Base-by-base conservation (phyloP, 306 rosid genomes). In the Cucurbita ficifolia region DNA sequence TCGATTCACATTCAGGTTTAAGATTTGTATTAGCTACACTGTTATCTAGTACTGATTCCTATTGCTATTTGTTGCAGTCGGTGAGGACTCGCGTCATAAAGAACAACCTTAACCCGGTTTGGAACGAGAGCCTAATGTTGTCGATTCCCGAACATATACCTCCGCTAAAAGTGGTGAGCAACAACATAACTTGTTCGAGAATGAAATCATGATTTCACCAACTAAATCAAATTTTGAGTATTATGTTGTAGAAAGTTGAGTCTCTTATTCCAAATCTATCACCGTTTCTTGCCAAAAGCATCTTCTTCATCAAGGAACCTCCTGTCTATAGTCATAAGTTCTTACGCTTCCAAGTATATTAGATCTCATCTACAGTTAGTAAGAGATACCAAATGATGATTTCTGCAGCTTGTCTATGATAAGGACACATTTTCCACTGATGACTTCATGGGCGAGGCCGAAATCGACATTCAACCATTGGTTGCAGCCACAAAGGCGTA, bases 371-470 rank as follows among this genome's bases (percentile, higher is more conserved):
- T 33, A 7, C 65, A 14, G 50, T 39, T 75, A 29, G 7, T 55
- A 57, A 57, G 63, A 68, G 73, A 68, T 24, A 11, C 13, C 42
- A 68, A 68, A 68, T 38, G 64, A 62, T 76, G 67, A 40, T 48
- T 53, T 53, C 8, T 84, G 85, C 90, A 92, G 98, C 86, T 83
- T 70, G 98, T 92, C 51, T 90, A 92, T 36, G 98, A 92, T 73
- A 92, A 90, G 73, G 98, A 92, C 61, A 90, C 85, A 56, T 92
- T 92, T 83, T 69, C 84, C 17, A 82, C 87, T 24, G 98, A 92
- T 64, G 98, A 92, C 80, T 90, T 84, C 62, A 92, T 92, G 96
- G 98, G 98, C 1, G 96, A 90, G 70, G 96, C 93, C 6, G 98
- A 92, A 79, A 90, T 92, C 64, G 98, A 92, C 83, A 92, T 92